Percentiles rank a stretch among this genome's conserved stretches.
Evolutionary conservation across 164 flowering plant species (phyloP).

Genomic region (Pachysandra terminalis): DNA sequence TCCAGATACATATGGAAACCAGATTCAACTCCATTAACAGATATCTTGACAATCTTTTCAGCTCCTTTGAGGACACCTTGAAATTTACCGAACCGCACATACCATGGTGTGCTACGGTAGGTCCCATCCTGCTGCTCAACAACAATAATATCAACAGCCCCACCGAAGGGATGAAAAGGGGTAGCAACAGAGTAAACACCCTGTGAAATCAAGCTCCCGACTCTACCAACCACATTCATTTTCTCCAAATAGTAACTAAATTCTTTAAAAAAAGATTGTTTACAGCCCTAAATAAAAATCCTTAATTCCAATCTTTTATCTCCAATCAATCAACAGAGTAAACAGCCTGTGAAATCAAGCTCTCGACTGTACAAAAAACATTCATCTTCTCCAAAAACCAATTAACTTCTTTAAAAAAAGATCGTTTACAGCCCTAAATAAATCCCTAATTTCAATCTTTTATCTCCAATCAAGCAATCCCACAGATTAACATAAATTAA

Average conservation of each 20-base stretch:
- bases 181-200: slow-evolving; percentile 90
- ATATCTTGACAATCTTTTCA: slow-evolving; percentile 74
- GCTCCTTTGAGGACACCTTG: slow-evolving; percentile 97
- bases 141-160: slow-evolving; percentile 92
- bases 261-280: not conserved
- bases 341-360: slow-evolving; percentile 76
- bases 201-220: slow-evolving; percentile 81
- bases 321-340: slow-evolving; percentile 91
- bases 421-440: slow-evolving; percentile 4
- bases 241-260: slow-evolving; percentile 12
- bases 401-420: not conserved
- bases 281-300: slow-evolving; percentile 3
- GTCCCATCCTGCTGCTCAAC: slow-evolving; percentile 92
- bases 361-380: slow-evolving; percentile 90
- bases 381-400: slow-evolving; percentile 52
- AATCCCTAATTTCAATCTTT: not conserved
- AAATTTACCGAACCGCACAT: slow-evolving; percentile 93
- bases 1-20: slow-evolving; percentile 92
- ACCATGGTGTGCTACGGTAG: slow-evolving; percentile 94
- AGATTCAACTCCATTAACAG: slow-evolving; percentile 88
- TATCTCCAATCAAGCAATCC: slow-evolving; percentile 4
- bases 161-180: slow-evolving; percentile 98
- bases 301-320: slow-evolving; percentile 5
- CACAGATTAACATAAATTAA: slow-evolving; percentile 2
- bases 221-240: slow-evolving; percentile 93